Conservation (phyloP, 306 rosid genomes). For the Acmispon strigosus region DNA sequence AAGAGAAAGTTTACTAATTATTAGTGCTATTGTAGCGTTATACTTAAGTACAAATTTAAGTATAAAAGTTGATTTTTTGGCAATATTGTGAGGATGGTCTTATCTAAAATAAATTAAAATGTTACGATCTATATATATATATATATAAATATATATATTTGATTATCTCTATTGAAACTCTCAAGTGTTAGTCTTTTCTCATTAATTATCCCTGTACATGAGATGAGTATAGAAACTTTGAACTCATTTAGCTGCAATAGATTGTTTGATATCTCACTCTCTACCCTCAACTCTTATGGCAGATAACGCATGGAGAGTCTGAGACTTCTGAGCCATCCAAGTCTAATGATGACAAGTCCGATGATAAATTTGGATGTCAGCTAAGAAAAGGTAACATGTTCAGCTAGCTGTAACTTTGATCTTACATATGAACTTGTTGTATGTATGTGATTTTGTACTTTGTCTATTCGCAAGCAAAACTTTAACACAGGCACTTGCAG, state of each 20-base stretch:
- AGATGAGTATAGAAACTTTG: background rate
- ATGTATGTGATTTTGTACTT: background rate
- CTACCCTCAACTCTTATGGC: slow-evolving; percentile 15
- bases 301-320: slow-evolving; percentile 51
- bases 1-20: background rate
- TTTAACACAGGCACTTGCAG: background rate
- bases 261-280: slow-evolving; percentile 6
- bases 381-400: slow-evolving; percentile 66
- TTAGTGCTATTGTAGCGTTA: background rate
- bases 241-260: background rate
- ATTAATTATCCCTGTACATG: background rate
- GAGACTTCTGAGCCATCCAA: slow-evolving; percentile 47
- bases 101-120: background rate
- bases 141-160: background rate
- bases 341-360: slow-evolving; percentile 45
- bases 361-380: slow-evolving; percentile 46
- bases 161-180: background rate
- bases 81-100: background rate
- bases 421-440: background rate
- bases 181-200: background rate
- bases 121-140: background rate
- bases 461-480: background rate
- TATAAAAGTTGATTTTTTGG: background rate
- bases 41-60: background rate
- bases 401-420: background rate